Conservation (phyloP, 169 alveolate genomes). For the Cystoisospora suis region DNA sequence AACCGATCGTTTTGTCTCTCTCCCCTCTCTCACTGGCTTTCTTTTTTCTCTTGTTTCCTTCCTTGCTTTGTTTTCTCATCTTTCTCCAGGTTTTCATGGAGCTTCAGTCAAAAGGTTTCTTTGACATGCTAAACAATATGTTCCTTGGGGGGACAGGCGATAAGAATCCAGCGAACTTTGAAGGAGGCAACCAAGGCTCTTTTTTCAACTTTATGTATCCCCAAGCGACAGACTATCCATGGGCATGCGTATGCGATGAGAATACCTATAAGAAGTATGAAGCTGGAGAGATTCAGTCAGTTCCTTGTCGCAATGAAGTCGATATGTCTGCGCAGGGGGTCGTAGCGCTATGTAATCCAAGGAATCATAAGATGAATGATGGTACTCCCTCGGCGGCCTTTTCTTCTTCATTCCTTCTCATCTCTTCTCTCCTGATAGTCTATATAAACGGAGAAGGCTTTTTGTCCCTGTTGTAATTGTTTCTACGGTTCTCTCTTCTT, state of each 20-base stretch:
- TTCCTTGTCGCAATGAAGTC: conserved; percentile 53
- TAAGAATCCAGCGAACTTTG: conserved; percentile 42
- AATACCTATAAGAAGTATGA: not conserved
- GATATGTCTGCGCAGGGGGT: conserved; percentile 53
- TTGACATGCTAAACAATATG: conserved; percentile 13
- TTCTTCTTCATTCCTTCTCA: not conserved
- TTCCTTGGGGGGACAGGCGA: conserved; percentile 43
- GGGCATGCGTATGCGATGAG: conserved; percentile 64
- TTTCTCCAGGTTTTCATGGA: not conserved
- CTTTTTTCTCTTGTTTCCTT: not conserved
- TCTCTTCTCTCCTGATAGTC: too few species aligned
- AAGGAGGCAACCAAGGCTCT: conserved; percentile 66
- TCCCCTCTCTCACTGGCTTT: not conserved
- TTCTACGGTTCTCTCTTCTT: too few species aligned
- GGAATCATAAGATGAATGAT: conserved; percentile 14
- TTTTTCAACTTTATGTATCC: conserved; percentile 63
- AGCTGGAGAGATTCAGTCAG: conserved; percentile 14
- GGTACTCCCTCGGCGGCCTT: not conserved
- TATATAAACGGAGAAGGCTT: too few species aligned
- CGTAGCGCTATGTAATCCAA: conserved; percentile 40
- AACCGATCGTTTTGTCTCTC: not conserved
- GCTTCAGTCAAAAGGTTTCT: conserved; percentile 1
- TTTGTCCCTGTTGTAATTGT: too few species aligned
- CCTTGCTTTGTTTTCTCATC: not conserved
- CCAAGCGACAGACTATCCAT: conserved; percentile 56